These are phyloP conservation scores for Ustilago shanxiensis DNA, from an alignment of 1,284 basidiomycete genomes.

Conservation along the genomic window DNA sequence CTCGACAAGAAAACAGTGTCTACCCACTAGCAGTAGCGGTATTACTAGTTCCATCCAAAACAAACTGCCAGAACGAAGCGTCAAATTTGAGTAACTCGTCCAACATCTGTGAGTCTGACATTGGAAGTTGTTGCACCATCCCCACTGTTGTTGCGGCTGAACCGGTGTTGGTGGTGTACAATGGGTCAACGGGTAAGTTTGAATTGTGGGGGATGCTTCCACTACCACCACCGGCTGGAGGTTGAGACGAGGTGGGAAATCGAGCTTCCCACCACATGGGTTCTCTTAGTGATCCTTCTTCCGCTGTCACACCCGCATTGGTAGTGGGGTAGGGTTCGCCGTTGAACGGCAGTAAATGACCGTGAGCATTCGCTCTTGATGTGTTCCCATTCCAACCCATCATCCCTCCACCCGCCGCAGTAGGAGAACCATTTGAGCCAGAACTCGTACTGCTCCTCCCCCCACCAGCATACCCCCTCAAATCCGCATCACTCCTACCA, in stretches of 20 bases:
- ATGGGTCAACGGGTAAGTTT: neutral
- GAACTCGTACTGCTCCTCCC: neutral
- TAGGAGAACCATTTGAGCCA: neutral
- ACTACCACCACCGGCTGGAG: neutral
- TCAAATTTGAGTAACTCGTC: constrained; percentile 43
- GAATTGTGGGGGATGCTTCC: too few relatives aligned
- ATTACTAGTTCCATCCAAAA: constrained; percentile 20
- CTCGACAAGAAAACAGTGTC: neutral
- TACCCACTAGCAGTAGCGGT: neutral
- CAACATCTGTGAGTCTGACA: constrained; percentile 38
- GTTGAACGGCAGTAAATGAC: neutral
- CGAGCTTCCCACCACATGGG: constrained; percentile 41
- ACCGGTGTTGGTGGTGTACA: neutral
- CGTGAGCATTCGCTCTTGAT: neutral
- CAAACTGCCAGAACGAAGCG: constrained; percentile 41
- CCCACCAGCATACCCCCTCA: too few relatives aligned
- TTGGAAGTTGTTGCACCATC: constrained; percentile 8
- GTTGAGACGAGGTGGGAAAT: neutral
- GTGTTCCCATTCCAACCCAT: neutral
- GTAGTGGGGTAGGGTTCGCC: neutral
- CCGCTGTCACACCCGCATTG: neutral
- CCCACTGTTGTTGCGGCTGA: neutral
- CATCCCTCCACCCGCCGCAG: neutral
- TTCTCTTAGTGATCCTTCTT: constrained; percentile 9
- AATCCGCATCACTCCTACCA: neutral